Evolutionary conservation across 139 green algal genomes (phyloP), one percentile per base, ranked within the genome.

Genomic region (Volvox africanus): DNA sequence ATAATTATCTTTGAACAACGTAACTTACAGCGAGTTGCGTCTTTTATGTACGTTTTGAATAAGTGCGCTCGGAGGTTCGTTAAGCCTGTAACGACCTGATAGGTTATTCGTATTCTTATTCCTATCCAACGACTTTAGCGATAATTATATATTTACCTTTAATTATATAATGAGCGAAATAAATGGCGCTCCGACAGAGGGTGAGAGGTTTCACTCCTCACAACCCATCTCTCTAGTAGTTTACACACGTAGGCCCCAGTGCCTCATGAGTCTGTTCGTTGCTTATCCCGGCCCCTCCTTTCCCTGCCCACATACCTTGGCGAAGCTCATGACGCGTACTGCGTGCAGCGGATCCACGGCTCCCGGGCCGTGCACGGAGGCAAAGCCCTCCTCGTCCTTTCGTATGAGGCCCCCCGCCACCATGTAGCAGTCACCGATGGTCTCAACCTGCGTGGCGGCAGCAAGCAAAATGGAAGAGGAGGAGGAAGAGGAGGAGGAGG

Each of bases 381-480:
- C 26, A 33, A 90, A 90, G 73, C 86, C 86, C 55, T 90, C 86
- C 86, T 90, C 86, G 86, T 90, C 86, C 21, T 65, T 36, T 17
- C 86, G 71, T 14, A 90, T 84, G 11, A 90, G 86, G 32, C 86
- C 86, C 33, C 86, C 86, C 28, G 86, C 86, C 26, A 90, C 86
- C 71, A 90, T 83, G 86, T 90, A 89, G 83, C 83, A 89, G 83
- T 89, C 83, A 33, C 83, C 83, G 67, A 89, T 89, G 35, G 83
- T 89, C 83, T 89, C 83, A 65, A 89, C 83, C 83, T 89, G 83
- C 22, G 65, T 73, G 65, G 24, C 16, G 65, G 65, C 65, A 28
- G 65, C 24, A 28, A 73, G 65, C 65, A 12, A 30, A 12, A 11
- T 2, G 65, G 21, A 12, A 73, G 11, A 30, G 21, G 65, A 73